These are phyloP conservation scores for Geotrichum histeridarum DNA, from an alignment of 1,139 yeast species.

Conservation along the genomic window DNA sequence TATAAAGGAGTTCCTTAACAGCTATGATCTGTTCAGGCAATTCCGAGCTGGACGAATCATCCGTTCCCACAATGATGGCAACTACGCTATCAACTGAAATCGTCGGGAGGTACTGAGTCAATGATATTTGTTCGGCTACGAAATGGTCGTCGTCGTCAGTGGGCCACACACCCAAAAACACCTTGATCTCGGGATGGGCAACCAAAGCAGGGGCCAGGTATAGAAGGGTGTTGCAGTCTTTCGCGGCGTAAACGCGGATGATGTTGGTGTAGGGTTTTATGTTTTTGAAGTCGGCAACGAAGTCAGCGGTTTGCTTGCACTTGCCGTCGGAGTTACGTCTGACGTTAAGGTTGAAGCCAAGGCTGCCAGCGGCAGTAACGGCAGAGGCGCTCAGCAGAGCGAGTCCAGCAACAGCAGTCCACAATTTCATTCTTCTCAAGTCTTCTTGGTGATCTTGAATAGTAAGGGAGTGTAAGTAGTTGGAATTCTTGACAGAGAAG, in stretches of 20 bases:
- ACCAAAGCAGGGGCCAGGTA: conserved; percentile 75
- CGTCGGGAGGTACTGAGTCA: conserved; percentile 59
- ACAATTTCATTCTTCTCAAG: conserved; percentile 16
- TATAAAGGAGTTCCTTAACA: conserved; percentile 52
- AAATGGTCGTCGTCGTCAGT: conserved; percentile 64
- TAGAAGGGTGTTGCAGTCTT: conserved; percentile 82
- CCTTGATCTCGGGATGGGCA: conserved; percentile 63
- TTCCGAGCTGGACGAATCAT: conserved; percentile 75
- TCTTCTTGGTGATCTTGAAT: background rate
- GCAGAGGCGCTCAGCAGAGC: conserved; percentile 5
- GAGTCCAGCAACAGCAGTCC: conserved; percentile 15
- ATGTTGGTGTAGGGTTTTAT: conserved; percentile 53
- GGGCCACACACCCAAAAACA: conserved; percentile 88
- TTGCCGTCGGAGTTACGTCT: conserved; percentile 46
- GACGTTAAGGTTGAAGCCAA: conserved; percentile 80
- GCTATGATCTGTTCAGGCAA: conserved; percentile 52
- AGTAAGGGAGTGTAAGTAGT: background rate
- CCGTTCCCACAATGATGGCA: conserved; percentile 83
- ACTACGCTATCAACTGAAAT: conserved; percentile 63
- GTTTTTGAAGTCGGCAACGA: conserved; percentile 54
- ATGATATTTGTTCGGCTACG: conserved; percentile 63
- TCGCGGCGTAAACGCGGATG: conserved; percentile 78
- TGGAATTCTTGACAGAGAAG: background rate
- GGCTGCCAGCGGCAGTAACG: conserved; percentile 21
- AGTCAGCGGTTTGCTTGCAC: conserved; percentile 59